phyloP scores from a whole-genome alignment of 495 filamentous ascomycete genomes.

The Oleoguttula mirabilis region DNA sequence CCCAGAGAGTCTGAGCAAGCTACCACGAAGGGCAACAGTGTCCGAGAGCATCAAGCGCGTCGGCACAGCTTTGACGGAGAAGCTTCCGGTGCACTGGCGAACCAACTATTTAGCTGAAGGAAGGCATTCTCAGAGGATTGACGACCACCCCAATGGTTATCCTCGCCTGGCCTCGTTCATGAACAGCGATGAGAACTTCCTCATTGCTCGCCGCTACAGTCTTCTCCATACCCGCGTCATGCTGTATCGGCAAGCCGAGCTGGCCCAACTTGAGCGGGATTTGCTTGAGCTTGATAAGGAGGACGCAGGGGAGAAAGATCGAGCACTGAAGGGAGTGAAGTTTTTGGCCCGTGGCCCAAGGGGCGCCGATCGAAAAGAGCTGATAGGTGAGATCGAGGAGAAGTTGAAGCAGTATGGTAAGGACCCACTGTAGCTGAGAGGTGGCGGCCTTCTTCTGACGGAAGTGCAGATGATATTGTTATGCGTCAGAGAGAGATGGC shows the following conservation, averaged over 20 bases:
- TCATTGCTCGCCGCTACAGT: conserved; percentile 6
- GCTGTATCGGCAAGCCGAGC: conserved; percentile 8
- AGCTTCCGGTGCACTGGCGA: background rate
- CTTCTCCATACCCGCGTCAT: conserved; percentile 13
- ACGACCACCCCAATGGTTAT: conserved; percentile 19
- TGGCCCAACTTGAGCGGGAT: conserved; percentile 9
- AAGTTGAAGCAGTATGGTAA: conserved; percentile 5
- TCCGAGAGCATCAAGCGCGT: background rate
- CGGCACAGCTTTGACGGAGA: background rate
- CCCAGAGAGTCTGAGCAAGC: background rate
- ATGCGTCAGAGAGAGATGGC: background rate
- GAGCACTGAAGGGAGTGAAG: conserved; percentile 1
- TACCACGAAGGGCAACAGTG: background rate
- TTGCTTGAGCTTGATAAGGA: conserved; percentile 6
- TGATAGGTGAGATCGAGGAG: background rate
- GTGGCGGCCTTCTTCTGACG: too few relatives aligned
- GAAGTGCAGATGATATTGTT: background rate
- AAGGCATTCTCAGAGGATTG: conserved; percentile 1
- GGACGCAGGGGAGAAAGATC: conserved; percentile 5
- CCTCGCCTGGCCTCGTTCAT: conserved; percentile 18
- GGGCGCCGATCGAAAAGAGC: background rate
- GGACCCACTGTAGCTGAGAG: too few relatives aligned
- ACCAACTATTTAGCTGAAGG: background rate
- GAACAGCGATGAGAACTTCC: conserved; percentile 21
- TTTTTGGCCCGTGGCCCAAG: background rate